Evolutionary conservation across 768 basidiomycete species (phyloP).

Genomic region (Suillus placidus): DNA sequence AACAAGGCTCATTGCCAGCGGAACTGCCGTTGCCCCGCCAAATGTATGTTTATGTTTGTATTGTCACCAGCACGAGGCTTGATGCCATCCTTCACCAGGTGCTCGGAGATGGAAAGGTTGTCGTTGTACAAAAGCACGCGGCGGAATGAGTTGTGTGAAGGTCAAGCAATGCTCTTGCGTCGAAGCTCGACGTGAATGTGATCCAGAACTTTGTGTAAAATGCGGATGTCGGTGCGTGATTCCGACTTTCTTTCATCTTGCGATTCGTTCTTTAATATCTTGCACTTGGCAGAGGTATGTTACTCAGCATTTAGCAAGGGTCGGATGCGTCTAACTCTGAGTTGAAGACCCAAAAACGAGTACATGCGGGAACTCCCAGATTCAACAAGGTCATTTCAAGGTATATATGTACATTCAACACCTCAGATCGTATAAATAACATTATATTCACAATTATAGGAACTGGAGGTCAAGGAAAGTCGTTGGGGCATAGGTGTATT

Average conservation of each 20-base stretch:
- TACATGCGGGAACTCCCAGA: constrained; percentile 50
- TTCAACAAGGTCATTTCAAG: constrained; percentile 50
- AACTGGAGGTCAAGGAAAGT: constrained; percentile 45
- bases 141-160: constrained; percentile 36
- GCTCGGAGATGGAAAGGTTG: constrained; percentile 60
- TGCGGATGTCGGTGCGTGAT: constrained; percentile 52
- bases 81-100: constrained; percentile 40
- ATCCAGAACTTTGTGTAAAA: constrained; percentile 60
- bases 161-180: constrained; percentile 54
- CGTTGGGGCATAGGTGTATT: constrained; percentile 60
- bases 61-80: not conserved
- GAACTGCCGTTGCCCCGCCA: constrained; percentile 52
- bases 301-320: too few species aligned
- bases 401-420: constrained; percentile 34
- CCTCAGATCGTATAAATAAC: not conserved
- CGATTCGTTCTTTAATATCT: not conserved
- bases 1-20: constrained; percentile 58
- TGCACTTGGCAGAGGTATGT: constrained; percentile 27
- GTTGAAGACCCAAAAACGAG: constrained; percentile 32
- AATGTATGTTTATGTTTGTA: constrained; percentile 43
- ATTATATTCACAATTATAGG: constrained; percentile 28
- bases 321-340: not conserved
- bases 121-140: constrained; percentile 39
- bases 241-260: not conserved
- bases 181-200: constrained; percentile 58